phyloP scores from a whole-genome alignment of 495 filamentous ascomycete genomes.

The Aspergillus asperescens region DNA sequence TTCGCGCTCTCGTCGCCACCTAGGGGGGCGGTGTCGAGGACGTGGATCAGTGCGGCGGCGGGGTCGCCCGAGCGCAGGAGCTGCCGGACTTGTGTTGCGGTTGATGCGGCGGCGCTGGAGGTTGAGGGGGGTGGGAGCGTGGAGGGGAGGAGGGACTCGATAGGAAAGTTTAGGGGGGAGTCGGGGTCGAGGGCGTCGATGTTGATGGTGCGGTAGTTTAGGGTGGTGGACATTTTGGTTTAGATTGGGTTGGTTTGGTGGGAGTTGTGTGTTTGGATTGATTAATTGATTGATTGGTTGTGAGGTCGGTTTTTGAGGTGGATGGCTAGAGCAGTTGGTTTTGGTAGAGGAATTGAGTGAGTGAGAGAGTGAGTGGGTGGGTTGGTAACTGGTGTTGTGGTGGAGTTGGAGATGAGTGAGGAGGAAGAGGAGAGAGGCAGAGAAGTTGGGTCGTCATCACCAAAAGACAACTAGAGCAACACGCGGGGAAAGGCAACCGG shows the following conservation, averaged over 20 bases:
- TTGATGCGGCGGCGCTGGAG: conserved; percentile 64
- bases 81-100: conserved; percentile 76
- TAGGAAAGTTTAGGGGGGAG: conserved; percentile 78
- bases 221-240: conserved; percentile 50
- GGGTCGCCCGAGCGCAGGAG: conserved; percentile 76
- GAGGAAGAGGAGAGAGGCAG: no score
- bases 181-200: conserved; percentile 88
- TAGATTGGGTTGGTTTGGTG: neutral
- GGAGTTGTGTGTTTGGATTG: neutral
- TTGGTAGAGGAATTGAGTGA: neutral
- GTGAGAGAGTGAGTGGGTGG: no score
- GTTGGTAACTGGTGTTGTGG: neutral
- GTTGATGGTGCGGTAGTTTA: conserved; percentile 90
- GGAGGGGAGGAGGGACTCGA: conserved; percentile 69
- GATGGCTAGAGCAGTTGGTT: neutral
- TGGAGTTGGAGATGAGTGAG: neutral
- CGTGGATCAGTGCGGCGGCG: conserved; percentile 74
- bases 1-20: conserved; percentile 70
- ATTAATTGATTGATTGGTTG: neutral
- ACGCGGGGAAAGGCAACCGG: conserved; percentile 4
- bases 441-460: conserved; percentile 4
- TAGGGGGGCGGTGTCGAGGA: conserved; percentile 70
- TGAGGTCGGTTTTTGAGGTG: neutral
- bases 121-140: conserved; percentile 54
- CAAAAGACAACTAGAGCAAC: neutral